phyloP scores from a whole-genome alignment of 169 alveolate genomes.

The Plasmodium adleri region DNA sequence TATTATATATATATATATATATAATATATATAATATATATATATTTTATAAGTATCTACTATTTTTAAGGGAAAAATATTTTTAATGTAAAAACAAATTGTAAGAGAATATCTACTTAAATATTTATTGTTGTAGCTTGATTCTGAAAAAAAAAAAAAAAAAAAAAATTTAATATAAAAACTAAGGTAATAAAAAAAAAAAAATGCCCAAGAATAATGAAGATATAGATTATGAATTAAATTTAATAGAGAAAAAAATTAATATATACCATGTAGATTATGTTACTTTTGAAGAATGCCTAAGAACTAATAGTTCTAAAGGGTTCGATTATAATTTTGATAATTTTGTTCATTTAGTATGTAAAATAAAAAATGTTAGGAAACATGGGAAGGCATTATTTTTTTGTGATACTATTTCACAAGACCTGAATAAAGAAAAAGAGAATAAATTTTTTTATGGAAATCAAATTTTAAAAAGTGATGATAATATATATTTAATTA shows the following conservation, averaged over 20 bases:
- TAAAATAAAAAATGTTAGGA: conserved; percentile 71
- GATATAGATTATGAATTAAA: neutral
- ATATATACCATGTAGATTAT: conserved; percentile 33
- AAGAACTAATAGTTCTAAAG: neutral
- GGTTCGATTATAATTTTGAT: conserved; percentile 1
- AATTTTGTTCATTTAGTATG: conserved; percentile 68
- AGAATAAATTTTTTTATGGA: conserved; percentile 26
- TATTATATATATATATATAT: too few species aligned
- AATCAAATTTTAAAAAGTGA: conserved; percentile 16
- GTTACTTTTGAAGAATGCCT: conserved; percentile 9
- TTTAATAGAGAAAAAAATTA: conserved; percentile 36
- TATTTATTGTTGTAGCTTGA: too few species aligned
- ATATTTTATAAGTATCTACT: too few species aligned
- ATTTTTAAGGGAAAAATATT: too few species aligned
- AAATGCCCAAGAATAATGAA: too few species aligned
- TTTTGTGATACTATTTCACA: conserved; percentile 48
- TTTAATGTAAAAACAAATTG: too few species aligned
- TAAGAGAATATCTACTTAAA: too few species aligned
- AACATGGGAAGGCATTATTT: conserved; percentile 46
- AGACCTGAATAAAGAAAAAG: conserved; percentile 11
- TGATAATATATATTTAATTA: conserved; percentile 11
- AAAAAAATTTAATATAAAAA: too few species aligned
- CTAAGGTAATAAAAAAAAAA: too few species aligned
- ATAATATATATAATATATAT: too few species aligned
- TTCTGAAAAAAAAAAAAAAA: too few species aligned